Base-by-base conservation (phyloP, 176 grass and related monocot species). In the Zoysia japonica region DNA sequence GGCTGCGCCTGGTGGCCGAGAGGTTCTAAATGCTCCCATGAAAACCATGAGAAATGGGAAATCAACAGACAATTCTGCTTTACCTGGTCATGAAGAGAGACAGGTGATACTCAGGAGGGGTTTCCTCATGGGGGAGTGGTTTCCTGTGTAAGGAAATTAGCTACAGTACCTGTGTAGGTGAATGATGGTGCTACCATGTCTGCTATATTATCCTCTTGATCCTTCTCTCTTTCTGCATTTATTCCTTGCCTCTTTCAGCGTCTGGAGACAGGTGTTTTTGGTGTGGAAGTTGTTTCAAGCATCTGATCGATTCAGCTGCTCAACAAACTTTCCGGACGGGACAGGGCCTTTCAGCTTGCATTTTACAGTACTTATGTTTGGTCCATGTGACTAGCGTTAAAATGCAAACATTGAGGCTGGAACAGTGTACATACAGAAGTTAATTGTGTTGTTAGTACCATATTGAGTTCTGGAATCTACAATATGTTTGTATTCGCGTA, bases 131-230 rank as follows among this genome's bases (percentile, higher is more conserved):
- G 4, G 16, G 56, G 4, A 38, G 56, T 42, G 12, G 71, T 41
- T 73, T 55, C 49, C 52, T 65, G 28, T 78, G 76, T 78, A 66
- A 66, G 66, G 60, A 42, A 50, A 17, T 36, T 42, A 14, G 76
- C 53, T 66, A 28, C 28, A 28, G 28, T 28, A 28, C 28, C 28
- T 28, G 28, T 28, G 28, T 28, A 28, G 60, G 28, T 42, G 35
- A 61, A 1, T 49, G 44, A 6, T 39, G 61, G 61, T 13, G 9
- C 57, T 4, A 61, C 19, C 37, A 60, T 64, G 7, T 5, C 28
- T 19, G 35, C 14, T 50, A 40, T 15, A 78, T 51, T 49, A 78
- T 78, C 38, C 39, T 40, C 45, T 65, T 65, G n/a, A 76, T 63
- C 47, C 6, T 15, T 47, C 48, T 39, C 2, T 78, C 9, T 49